Percentiles rank a stretch among this genome's conserved stretches.
Evolutionary conservation across 148 eudicot species (phyloP).

Genomic region (Fagopyrum homotropicum): DNA sequence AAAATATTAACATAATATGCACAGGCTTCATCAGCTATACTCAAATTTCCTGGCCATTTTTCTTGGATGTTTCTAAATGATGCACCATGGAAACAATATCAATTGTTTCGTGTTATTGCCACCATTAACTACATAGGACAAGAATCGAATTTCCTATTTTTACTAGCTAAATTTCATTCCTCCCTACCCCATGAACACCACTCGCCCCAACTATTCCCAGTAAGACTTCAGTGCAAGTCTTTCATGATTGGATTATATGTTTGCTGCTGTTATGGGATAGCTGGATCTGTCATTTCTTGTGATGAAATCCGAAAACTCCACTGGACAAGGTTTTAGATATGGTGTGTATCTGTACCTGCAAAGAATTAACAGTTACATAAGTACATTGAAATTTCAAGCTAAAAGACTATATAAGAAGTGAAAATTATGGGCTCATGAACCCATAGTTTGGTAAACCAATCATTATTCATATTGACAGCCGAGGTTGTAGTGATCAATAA

Average conservation of each 20-base stretch:
- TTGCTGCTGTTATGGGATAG: neutral
- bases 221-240: neutral
- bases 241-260: neutral
- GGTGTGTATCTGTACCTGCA: neutral
- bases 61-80: neutral
- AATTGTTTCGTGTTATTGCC: neutral
- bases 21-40: neutral
- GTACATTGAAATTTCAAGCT: neutral
- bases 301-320: constrained; percentile 3
- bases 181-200: neutral
- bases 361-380: neutral
- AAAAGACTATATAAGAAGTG: neutral
- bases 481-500: neutral
- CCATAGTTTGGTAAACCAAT: neutral
- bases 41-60: neutral
- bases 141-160: neutral
- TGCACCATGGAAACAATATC: neutral
- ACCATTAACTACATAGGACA: neutral
- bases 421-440: neutral
- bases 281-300: neutral
- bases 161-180: neutral
- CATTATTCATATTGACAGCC: neutral
- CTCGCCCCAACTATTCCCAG: neutral
- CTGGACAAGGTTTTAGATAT: constrained; percentile 5
- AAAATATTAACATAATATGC: neutral